These are phyloP conservation scores for Trametes versicolor DNA, from an alignment of 1,284 basidiomycete species.

Conservation along the genomic window DNA sequence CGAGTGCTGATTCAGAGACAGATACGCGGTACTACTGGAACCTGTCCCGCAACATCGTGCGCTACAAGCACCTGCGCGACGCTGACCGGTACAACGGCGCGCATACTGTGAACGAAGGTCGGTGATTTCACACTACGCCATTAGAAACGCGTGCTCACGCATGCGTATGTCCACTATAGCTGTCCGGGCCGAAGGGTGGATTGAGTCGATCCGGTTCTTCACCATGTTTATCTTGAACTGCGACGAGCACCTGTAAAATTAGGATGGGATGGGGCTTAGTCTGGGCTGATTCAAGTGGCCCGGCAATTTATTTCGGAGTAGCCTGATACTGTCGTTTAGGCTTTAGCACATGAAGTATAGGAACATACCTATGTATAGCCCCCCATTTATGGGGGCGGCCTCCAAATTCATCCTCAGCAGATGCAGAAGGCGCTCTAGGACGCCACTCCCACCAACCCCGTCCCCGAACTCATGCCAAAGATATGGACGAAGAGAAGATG, in stretches of 20 bases:
- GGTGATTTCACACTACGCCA: neutral
- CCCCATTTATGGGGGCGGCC: too few relatives aligned
- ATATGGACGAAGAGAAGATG: neutral
- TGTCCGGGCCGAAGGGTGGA: constrained; percentile 33
- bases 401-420: too few relatives aligned
- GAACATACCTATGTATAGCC: too few relatives aligned
- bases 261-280: neutral
- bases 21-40: constrained; percentile 58
- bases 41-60: constrained; percentile 55
- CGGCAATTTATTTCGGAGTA: too few relatives aligned
- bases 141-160: neutral
- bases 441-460: too few relatives aligned
- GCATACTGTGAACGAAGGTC: constrained; percentile 60
- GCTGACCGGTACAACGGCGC: constrained; percentile 43
- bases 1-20: too few relatives aligned
- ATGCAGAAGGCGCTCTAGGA: too few relatives aligned
- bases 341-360: too few relatives aligned
- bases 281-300: too few relatives aligned
- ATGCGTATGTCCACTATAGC: constrained; percentile 20
- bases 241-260: constrained; percentile 34
- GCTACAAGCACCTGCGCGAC: constrained; percentile 49
- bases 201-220: constrained; percentile 40
- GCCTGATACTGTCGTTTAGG: too few relatives aligned
- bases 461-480: too few relatives aligned
- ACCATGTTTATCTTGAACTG: constrained; percentile 42